A percentile compares a stretch with the other conserved stretches of the same genome.
Conservation (phyloP, 2,329 filamentous ascomycete genomes). For the Dactylellina leptospora region DNA sequence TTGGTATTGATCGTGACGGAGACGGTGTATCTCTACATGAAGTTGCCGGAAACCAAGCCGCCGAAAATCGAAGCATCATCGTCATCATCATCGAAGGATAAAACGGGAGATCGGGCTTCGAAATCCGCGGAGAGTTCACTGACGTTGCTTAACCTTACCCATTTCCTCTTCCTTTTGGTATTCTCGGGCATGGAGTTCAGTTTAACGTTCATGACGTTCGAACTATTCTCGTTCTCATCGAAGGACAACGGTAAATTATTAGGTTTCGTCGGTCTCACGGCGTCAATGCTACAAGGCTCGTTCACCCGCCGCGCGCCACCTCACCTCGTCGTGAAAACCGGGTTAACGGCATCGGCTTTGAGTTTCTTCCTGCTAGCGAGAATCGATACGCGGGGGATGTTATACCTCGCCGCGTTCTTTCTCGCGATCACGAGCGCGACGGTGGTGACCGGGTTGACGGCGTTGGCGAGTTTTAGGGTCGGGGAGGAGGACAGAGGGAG, state of each 20-base stretch:
- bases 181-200: conserved; percentile 99
- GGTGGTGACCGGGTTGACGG: conserved; percentile 92
- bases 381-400: conserved; percentile 71
- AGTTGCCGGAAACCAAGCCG: conserved; percentile 86
- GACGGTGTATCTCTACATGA: conserved; percentile 84
- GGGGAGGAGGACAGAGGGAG: conserved; percentile 79
- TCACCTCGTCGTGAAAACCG: conserved; percentile 78
- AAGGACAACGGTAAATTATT: conserved; percentile 84
- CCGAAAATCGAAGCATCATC: conserved; percentile 59
- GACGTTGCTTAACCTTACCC: conserved; percentile 79
- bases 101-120: conserved; percentile 33
- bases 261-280: conserved; percentile 88
- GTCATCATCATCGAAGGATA: conserved; percentile 56
- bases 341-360: conserved; percentile 77
- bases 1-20: conserved; percentile 84
- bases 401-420: conserved; percentile 84
- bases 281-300: conserved; percentile 91
- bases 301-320: conserved; percentile 86
- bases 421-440: conserved; percentile 91
- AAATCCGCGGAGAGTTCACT: conserved; percentile 56
- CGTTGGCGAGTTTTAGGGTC: conserved; percentile 89
- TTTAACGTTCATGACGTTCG: conserved; percentile 95
- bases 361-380: conserved; percentile 82
- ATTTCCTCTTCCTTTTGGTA: conserved; percentile 91
- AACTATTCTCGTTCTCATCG: conserved; percentile 84